Evolutionary conservation across 2,329 filamentous ascomycete species (phyloP).

Genomic region (Macroventuria anomochaeta): DNA sequence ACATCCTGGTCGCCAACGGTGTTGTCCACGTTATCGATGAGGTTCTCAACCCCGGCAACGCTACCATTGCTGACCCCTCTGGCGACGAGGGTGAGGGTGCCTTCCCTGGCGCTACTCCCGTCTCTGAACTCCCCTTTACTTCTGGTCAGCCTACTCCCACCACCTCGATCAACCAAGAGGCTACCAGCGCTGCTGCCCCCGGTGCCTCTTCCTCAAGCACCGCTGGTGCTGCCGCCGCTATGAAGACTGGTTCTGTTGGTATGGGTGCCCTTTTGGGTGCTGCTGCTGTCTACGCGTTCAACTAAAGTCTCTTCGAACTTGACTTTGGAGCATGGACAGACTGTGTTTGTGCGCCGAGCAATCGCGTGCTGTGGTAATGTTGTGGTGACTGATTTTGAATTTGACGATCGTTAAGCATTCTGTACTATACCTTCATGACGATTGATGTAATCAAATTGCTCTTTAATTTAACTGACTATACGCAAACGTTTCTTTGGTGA

Average conservation of each 20-base stretch:
- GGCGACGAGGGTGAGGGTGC: conserved; percentile 58
- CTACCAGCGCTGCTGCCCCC: conserved; percentile 30
- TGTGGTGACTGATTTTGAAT: not conserved
- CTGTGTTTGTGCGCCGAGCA: not conserved
- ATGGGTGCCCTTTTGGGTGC: conserved; percentile 57
- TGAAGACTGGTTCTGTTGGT: conserved; percentile 52
- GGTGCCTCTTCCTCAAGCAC: conserved; percentile 25
- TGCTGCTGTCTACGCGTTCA: conserved; percentile 45
- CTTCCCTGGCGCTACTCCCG: conserved; percentile 60
- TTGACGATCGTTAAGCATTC: not conserved
- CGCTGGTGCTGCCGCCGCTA: conserved; percentile 36
- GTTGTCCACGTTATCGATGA: conserved; percentile 62
- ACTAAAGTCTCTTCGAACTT: conserved; percentile 15
- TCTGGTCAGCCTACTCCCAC: conserved; percentile 58
- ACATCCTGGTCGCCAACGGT: conserved; percentile 54
- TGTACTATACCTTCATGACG: conserved; percentile 4
- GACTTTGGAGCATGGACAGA: not conserved
- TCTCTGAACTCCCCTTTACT: conserved; percentile 61
- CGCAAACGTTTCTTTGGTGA: not conserved
- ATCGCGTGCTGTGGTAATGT: not conserved
- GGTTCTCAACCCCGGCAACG: conserved; percentile 63
- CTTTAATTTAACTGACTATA: not conserved
- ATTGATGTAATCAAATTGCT: not conserved
- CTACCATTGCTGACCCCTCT: conserved; percentile 52
- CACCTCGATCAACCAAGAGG: conserved; percentile 47